These are phyloP conservation scores for Trifolium dubium DNA, from an alignment of 306 rosid genomes.

Conservation along the genomic window DNA sequence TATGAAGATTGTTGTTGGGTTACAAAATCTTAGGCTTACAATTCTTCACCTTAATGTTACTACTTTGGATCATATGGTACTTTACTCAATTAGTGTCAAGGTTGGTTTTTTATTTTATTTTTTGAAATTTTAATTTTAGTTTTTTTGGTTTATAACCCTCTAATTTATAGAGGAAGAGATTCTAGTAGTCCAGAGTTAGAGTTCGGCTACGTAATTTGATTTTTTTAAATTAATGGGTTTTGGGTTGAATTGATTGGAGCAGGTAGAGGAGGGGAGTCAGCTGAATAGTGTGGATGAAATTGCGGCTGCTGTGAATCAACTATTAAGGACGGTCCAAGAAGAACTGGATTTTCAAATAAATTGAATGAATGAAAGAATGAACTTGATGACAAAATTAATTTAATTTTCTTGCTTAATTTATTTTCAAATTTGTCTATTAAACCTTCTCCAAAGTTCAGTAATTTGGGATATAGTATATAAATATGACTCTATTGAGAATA, in stretches of 20 bases:
- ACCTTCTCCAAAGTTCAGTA: conserved; percentile 19
- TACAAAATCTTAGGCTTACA: conserved; percentile 63
- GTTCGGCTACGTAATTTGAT: background rate
- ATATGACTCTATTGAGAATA: conserved; percentile 17
- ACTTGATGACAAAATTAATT: conserved; percentile 4
- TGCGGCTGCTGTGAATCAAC: conserved; percentile 83
- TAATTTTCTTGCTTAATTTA: conserved; percentile 8
- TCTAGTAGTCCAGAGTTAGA: too few species aligned
- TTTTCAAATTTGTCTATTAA: background rate
- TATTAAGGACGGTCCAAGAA: conserved; percentile 59
- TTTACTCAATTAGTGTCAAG: conserved; percentile 83
- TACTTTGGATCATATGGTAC: conserved; percentile 62
- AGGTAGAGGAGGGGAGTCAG: conserved; percentile 84
- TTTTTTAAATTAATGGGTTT: background rate
- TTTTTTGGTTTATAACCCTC: too few species aligned
- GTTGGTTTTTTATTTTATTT: conserved; percentile 35
- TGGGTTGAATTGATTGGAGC: conserved; percentile 38
- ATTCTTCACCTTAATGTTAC: conserved; percentile 89
- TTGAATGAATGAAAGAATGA: background rate
- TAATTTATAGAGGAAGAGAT: too few species aligned
- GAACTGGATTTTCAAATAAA: conserved; percentile 56
- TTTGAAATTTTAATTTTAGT: too few species aligned
- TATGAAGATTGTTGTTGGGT: conserved; percentile 66
- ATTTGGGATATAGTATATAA: conserved; percentile 18
- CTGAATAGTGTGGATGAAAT: conserved; percentile 86